These are phyloP conservation scores for Yamadazyma spencermartinsiae DNA, from an alignment of 1,139 yeast species.

Conservation along the genomic window DNA sequence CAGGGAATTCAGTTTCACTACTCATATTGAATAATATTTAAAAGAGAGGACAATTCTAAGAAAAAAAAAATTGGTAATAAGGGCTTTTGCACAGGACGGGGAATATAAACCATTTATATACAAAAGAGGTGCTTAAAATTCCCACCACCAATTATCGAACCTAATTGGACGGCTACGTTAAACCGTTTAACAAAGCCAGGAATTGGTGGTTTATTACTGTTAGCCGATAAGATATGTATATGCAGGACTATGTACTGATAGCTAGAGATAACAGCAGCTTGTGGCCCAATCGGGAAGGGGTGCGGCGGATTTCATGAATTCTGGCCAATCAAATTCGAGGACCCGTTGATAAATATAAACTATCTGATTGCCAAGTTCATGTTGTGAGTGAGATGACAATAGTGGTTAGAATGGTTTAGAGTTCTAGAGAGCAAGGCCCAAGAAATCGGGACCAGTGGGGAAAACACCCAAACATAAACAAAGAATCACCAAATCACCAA, in stretches of 20 bases:
- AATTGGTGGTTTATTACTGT: not conserved
- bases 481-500: no score
- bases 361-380: no score
- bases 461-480: no score
- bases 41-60: not conserved
- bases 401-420: not conserved
- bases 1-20: slow-evolving; percentile 29
- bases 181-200: not conserved
- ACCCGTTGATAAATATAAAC: not conserved
- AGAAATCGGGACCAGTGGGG: no score
- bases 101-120: no score
- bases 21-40: slow-evolving; percentile 11
- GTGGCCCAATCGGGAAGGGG: not conserved
- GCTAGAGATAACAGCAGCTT: not conserved
- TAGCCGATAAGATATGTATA: not conserved
- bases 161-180: not conserved
- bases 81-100: no score
- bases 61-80: not conserved
- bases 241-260: not conserved
- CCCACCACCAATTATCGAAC: not conserved
- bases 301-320: not conserved
- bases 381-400: not conserved
- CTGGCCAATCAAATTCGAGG: not conserved
- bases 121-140: no score
- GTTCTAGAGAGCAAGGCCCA: no score